Conservation (phyloP, 1,284 basidiomycete species). For the Ustilago xerochloae region DNA sequence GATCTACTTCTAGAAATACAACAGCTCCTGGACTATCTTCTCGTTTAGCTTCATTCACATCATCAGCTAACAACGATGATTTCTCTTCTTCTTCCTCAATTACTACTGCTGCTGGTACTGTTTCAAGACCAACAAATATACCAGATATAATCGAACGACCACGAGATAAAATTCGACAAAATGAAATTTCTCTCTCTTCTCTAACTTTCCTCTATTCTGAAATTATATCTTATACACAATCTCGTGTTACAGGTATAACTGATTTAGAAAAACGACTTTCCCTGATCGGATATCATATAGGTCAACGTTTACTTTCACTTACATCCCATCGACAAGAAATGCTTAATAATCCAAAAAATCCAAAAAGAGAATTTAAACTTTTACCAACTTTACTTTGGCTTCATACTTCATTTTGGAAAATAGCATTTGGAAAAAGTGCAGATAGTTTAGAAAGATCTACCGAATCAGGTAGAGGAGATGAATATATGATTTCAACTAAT, state of each 20-base stretch:
- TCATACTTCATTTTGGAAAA: slow-evolving; percentile 82
- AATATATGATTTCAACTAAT: slow-evolving; percentile 99
- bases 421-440: slow-evolving; percentile 90
- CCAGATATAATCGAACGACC: slow-evolving; percentile 64
- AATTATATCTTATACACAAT: slow-evolving; percentile 81
- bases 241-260: slow-evolving; percentile 89
- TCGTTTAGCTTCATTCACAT: slow-evolving; percentile 24
- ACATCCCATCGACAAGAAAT: slow-evolving; percentile 55
- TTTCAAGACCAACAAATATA: slow-evolving; percentile 3
- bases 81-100: neutral
- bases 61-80: slow-evolving; percentile 1
- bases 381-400: slow-evolving; percentile 63
- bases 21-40: neutral
- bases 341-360: slow-evolving; percentile 52
- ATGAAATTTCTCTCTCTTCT: slow-evolving; percentile 46
- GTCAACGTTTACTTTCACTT: slow-evolving; percentile 51
- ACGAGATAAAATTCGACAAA: slow-evolving; percentile 50
- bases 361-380: slow-evolving; percentile 62
- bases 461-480: slow-evolving; percentile 82
- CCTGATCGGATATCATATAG: slow-evolving; percentile 59
- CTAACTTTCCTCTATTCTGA: slow-evolving; percentile 62
- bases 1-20: neutral
- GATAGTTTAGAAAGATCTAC: slow-evolving; percentile 95
- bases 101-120: neutral
- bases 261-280: slow-evolving; percentile 77